Percentiles rank a stretch among this genome's conserved stretches.
Evolutionary conservation across 352 stramenopile species (phyloP).

Genomic region (Labyrinthula sp.): DNA sequence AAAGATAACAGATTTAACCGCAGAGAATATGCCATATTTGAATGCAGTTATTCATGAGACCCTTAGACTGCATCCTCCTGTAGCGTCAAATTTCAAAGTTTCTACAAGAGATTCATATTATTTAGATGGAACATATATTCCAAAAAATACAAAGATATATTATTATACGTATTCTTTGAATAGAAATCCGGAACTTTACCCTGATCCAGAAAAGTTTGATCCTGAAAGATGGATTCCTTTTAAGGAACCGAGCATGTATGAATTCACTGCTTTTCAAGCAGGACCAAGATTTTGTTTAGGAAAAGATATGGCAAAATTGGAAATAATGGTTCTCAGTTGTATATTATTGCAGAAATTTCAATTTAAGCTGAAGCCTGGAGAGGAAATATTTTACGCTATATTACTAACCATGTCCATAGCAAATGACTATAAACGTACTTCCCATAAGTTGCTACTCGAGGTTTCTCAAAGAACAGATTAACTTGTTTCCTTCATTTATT

Average conservation of each 20-base stretch:
- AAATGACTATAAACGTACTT: constrained; percentile 2
- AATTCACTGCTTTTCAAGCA: constrained; percentile 26
- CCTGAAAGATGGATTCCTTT: constrained; percentile 25
- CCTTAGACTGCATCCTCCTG: constrained; percentile 17
- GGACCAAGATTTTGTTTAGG: constrained; percentile 17
- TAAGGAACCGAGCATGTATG: constrained; percentile 20
- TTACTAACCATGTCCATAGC: neutral
- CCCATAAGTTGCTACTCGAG: constrained; percentile 1
- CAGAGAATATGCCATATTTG: constrained; percentile 10
- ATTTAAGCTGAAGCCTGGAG: constrained; percentile 11
- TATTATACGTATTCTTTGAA: constrained; percentile 6
- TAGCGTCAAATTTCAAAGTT: constrained; percentile 14
- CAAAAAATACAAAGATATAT: constrained; percentile 1
- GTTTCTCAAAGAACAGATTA: too few relatives aligned
- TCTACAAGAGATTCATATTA: constrained; percentile 2
- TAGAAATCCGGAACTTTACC: constrained; percentile 5
- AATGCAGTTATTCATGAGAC: constrained; percentile 25
- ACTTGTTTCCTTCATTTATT: too few relatives aligned
- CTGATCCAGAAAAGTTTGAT: constrained; percentile 6
- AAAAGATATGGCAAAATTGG: constrained; percentile 27
- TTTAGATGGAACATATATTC: constrained; percentile 8
- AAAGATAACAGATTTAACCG: constrained; percentile 7
- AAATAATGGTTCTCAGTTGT: constrained; percentile 17
- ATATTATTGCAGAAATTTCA: constrained; percentile 26
- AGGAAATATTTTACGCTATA: constrained; percentile 15